These are phyloP conservation scores for Vachellia collinsii DNA, from an alignment of 306 rosid genomes.

Conservation along the genomic window DNA sequence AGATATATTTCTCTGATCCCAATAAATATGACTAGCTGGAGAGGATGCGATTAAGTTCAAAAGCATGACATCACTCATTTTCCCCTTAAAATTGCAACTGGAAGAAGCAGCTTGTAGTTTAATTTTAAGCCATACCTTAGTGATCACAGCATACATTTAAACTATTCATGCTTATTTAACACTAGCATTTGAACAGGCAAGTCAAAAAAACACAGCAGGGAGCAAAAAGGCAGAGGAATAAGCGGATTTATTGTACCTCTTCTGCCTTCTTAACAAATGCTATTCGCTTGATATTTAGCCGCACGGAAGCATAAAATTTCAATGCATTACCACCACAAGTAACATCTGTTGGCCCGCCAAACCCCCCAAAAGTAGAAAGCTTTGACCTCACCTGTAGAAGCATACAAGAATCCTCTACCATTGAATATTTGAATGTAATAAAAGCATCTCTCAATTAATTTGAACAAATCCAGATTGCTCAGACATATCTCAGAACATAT, in stretches of 20 bases:
- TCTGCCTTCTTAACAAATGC: conserved; percentile 86
- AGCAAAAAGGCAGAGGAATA: conserved; percentile 5
- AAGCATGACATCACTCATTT: not conserved
- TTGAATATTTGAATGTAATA: conserved; percentile 4
- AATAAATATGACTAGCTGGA: not conserved
- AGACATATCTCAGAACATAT: conserved; percentile 9
- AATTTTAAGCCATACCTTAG: conserved; percentile 5
- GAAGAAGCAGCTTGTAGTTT: conserved; percentile 1
- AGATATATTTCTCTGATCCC: not conserved
- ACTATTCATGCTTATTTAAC: conserved; percentile 8
- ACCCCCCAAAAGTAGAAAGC: conserved; percentile 78
- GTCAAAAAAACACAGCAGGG: conserved; percentile 14
- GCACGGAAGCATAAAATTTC: conserved; percentile 91
- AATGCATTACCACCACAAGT: conserved; percentile 95
- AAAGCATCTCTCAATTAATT: conserved; percentile 10
- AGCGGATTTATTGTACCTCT: conserved; percentile 56
- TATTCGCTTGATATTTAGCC: conserved; percentile 69
- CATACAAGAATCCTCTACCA: conserved; percentile 23
- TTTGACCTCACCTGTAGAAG: conserved; percentile 72
- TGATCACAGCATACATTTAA: conserved; percentile 26
- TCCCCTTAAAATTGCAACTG: not conserved
- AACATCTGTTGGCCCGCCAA: conserved; percentile 81
- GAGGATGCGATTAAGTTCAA: not conserved
- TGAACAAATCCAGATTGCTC: conserved; percentile 5
- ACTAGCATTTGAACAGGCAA: conserved; percentile 24